Conservation (phyloP, 2,329 filamentous ascomycete species). For the Eutypella sp. region DNA sequence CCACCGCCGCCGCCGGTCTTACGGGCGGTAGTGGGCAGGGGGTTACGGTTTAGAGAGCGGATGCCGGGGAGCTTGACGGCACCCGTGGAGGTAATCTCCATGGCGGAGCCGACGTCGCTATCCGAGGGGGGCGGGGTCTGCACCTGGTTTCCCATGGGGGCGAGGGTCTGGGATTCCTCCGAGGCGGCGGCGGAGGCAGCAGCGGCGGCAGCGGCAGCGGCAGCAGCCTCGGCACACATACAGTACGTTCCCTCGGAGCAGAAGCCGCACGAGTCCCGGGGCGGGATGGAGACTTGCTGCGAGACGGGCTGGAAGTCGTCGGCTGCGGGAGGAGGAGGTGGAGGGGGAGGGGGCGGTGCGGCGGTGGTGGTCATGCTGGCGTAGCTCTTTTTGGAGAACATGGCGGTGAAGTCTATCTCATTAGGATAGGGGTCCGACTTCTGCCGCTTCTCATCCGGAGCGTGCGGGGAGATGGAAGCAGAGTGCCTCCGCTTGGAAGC, state of each 20-base stretch:
- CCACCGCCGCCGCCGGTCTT: slow-evolving; percentile 30
- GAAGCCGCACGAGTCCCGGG: slow-evolving; percentile 72
- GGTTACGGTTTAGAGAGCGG: slow-evolving; percentile 26
- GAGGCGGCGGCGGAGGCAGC: slow-evolving; percentile 32
- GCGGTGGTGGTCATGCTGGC: slow-evolving; percentile 13
- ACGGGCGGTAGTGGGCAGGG: slow-evolving; percentile 14
- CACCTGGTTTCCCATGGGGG: slow-evolving; percentile 41
- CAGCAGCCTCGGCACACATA: slow-evolving; percentile 63
- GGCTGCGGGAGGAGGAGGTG: no score
- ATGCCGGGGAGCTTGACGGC: slow-evolving; percentile 55
- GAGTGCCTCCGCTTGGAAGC: slow-evolving; percentile 46
- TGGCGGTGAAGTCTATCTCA: slow-evolving; percentile 70
- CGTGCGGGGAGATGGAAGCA: slow-evolving; percentile 38
- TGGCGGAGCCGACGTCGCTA: slow-evolving; percentile 50
- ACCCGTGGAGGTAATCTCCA: slow-evolving; percentile 56
- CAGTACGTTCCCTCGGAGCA: slow-evolving; percentile 79
- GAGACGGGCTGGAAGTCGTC: slow-evolving; percentile 26
- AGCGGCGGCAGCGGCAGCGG: slow-evolving; percentile 28
- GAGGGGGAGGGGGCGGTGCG: no score
- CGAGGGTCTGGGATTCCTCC: slow-evolving; percentile 32
- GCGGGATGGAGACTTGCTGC: slow-evolving; percentile 30
- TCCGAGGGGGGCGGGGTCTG: slow-evolving; percentile 58
- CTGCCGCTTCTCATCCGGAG: slow-evolving; percentile 51
- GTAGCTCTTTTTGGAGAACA: slow-evolving; percentile 50
- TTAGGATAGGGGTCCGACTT: slow-evolving; percentile 45